Evolutionary conservation across 2,329 filamentous ascomycete species (phyloP), one percentile per base, ranked within the genome.

Genomic region (Paraphaeosphaeria minitans): DNA sequence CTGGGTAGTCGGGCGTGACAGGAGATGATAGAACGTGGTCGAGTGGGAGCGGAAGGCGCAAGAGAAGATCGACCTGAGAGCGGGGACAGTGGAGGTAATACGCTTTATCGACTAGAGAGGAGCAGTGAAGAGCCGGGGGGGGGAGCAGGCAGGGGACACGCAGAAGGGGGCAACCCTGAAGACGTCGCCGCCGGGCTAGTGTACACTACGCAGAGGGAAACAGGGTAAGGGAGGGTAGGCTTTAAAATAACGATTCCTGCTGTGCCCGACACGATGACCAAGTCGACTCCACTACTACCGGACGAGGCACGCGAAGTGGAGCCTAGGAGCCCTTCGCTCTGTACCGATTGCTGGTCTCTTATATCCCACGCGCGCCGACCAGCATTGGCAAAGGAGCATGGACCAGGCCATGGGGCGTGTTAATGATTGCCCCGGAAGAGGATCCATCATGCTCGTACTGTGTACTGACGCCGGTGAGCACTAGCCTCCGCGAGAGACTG

Each of bases 71-170:
- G 70, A 62, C 67, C 71, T 53, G 51, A 53, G 70, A 66, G 72
- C 68, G 71, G 71, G 72, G 66, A 67, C 62, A 66, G 67, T 45
- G 39, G 51, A 45, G 41, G 51, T 35, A 68, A 71, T 72, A 67
- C 71, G 65, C 67, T 68, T 70, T 70, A 69, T 67, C 67, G 69
- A 73, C 71, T 64, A 64, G 71, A 68, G 60, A 69, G 62, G 59
- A 61, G 60, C 61, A 66, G 60, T 68, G 72, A 67, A 72, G 68
- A 72, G 70, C 66, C 66, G 60, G 66, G 67, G 60, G 61, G 65
- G 65, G 64, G 61, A 59, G 47, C 59, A 64, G 57, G 50, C n/a
- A n/a, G n/a, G n/a, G n/a, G n/a, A n/a, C n/a, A n/a, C n/a, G n/a
- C n/a, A 61, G 61, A 65, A 59, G 60, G 66, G 57, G 56, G 58